Conservation (phyloP, 2,329 filamentous ascomycete species). For the Pestalotiopsis sp. region DNA sequence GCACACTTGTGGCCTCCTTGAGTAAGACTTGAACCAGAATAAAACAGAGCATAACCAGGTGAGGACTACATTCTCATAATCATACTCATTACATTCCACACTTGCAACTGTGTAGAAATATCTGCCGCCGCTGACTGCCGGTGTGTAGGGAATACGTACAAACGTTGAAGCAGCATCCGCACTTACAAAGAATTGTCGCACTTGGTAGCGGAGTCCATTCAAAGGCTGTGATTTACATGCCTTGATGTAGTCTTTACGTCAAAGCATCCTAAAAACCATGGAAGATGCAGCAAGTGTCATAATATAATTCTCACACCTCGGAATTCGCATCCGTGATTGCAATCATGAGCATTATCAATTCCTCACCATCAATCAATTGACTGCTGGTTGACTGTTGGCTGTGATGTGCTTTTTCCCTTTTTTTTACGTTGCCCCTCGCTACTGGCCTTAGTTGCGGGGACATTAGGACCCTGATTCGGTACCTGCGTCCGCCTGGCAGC, state of each 20-base stretch:
- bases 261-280: background rate
- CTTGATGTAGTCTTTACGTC: background rate
- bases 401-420: background rate
- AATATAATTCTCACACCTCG: too few species aligned
- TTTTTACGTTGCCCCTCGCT: background rate
- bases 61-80: background rate
- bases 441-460: background rate
- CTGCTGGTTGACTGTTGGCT: background rate
- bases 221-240: background rate
- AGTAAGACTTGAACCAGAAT: background rate
- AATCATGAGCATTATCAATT: background rate
- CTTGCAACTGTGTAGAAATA: background rate
- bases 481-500: background rate
- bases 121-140: background rate
- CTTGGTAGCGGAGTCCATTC: background rate
- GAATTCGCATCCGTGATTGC: too few species aligned
- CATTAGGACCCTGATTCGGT: background rate
- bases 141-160: background rate
- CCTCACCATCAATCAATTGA: background rate
- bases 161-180: background rate
- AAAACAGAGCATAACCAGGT: background rate
- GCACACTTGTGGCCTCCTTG: background rate
- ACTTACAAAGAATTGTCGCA: background rate
- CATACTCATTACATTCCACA: background rate
- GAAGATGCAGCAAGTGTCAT: background rate